Conservation (phyloP, 1,139 yeast species). For the Fermentozyma sake region DNA sequence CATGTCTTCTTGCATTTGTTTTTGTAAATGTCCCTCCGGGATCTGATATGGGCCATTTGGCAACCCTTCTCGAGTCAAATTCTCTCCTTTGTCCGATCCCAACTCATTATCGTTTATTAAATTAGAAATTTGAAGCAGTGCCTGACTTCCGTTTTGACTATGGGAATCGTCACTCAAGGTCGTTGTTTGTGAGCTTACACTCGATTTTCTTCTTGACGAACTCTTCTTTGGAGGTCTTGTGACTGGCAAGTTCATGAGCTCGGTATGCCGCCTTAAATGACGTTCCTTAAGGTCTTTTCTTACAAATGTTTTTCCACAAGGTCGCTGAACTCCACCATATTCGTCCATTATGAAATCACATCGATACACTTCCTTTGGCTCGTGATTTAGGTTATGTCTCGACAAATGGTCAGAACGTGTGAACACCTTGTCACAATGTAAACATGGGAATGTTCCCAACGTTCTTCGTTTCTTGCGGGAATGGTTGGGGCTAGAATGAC, state of each 20-base stretch:
- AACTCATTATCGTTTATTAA: no score
- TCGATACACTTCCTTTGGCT: constrained; percentile 28
- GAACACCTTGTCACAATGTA: constrained; percentile 36
- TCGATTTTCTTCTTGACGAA: constrained; percentile 3
- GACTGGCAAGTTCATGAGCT: constrained; percentile 5
- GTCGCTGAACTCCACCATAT: constrained; percentile 15
- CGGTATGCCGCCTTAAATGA: constrained; percentile 32
- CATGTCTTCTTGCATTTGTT: no score
- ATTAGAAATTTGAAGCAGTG: no score
- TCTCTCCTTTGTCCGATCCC: no score
- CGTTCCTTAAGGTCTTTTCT: constrained; percentile 37
- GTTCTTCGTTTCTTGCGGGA: constrained; percentile 11
- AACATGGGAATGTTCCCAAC: constrained; percentile 15
- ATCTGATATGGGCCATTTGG: no score
- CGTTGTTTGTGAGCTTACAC: constrained; percentile 1
- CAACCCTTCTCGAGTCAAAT: no score
- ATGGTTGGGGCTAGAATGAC: constrained; percentile 3
- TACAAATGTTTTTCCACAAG: constrained; percentile 39
- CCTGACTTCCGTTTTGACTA: no score
- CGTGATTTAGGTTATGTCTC: constrained; percentile 41
- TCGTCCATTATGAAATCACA: constrained; percentile 29
- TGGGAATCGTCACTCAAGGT: constrained; percentile 3
- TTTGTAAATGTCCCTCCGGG: no score
- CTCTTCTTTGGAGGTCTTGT: background rate
- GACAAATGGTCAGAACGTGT: constrained; percentile 41